Conservation (phyloP, 495 filamentous ascomycete genomes). For the Daldinia grandis region DNA sequence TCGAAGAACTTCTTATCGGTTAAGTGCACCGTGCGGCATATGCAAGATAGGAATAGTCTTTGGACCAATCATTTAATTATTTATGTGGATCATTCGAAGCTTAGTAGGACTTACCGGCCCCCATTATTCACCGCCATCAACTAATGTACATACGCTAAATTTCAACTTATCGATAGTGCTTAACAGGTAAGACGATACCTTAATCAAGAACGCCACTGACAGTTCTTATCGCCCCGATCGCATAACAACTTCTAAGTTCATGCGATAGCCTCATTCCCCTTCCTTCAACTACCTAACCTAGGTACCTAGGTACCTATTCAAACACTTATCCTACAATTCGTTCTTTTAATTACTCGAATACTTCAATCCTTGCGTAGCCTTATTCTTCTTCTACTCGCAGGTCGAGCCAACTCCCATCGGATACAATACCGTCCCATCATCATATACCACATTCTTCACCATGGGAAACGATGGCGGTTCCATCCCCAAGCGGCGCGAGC, state of each 20-base stretch:
- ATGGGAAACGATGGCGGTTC: constrained; percentile 96
- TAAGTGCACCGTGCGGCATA: background rate
- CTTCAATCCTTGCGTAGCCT: background rate
- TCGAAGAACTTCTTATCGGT: background rate
- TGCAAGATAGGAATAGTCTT: background rate
- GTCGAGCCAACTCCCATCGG: background rate
- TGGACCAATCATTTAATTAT: background rate
- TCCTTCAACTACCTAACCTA: background rate
- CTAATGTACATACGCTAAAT: constrained; percentile 13
- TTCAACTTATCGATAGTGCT: constrained; percentile 43
- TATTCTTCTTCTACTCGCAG: background rate
- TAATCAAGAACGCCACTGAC: background rate
- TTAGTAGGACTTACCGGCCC: background rate
- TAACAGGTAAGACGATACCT: background rate
- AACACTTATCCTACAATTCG: background rate
- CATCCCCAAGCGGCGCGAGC: constrained; percentile 93
- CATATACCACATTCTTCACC: constrained; percentile 11
- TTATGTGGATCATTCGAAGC: background rate
- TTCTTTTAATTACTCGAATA: background rate
- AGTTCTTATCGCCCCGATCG: background rate
- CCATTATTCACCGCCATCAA: background rate
- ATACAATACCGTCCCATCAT: background rate
- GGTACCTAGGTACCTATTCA: too few relatives aligned
- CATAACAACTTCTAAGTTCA: background rate
- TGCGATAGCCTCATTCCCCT: background rate